Conservation (phyloP, 164 flowering plant species). For the Dillenia turbinata region DNA sequence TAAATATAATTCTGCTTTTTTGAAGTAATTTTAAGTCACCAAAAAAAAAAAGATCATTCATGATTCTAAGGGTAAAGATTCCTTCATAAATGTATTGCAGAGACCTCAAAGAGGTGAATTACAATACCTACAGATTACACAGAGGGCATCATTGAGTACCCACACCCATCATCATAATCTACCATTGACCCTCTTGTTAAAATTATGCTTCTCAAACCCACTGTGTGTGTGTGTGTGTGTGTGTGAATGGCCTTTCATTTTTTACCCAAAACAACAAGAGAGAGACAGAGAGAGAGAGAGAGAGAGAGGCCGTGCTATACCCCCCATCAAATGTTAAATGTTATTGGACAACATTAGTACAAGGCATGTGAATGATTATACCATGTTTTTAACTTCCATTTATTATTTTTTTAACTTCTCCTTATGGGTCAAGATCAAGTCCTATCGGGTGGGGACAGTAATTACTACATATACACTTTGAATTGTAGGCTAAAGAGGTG, state of each 20-base stretch:
- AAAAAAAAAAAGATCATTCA: constrained; percentile 5
- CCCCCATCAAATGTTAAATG: no score
- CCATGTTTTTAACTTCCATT: no score
- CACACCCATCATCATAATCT: constrained; percentile 19
- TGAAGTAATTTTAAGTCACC: no score
- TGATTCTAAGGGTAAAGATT: constrained; percentile 16
- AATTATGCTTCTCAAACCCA: constrained; percentile 13
- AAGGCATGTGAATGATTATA: no score
- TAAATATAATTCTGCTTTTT: no score
- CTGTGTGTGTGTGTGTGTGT: no score
- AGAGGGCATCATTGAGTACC: constrained; percentile 19
- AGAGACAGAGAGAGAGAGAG: background rate
- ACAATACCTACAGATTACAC: no score
- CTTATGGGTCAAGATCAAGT: no score
- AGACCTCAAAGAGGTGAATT: constrained; percentile 12
- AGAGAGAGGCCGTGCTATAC: background rate
- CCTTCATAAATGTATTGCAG: constrained; percentile 31
- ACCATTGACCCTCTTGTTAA: background rate
- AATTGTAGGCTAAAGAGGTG: no score
- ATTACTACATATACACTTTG: no score
- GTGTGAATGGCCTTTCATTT: background rate
- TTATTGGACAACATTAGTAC: no score
- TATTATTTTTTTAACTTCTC: background rate
- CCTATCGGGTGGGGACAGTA: no score
- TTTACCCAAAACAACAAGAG: background rate